Conservation (phyloP, 345 rosid genomes). For the Eucalyptus lansdowneana region DNA sequence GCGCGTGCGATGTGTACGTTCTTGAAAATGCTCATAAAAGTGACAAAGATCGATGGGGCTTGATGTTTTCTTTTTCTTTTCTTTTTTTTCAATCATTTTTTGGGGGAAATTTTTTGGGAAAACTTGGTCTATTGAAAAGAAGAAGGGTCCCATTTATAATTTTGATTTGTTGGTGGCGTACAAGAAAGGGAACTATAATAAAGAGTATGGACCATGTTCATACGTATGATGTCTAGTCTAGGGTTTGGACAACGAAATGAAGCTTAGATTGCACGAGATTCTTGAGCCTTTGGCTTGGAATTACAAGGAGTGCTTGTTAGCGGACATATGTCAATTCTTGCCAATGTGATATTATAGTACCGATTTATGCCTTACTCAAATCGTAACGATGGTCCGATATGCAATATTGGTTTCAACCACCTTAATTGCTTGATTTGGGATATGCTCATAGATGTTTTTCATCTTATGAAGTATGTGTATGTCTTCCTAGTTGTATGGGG, state of each 20-base stretch:
- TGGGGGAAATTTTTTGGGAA: background rate
- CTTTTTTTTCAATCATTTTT: background rate
- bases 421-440: background rate
- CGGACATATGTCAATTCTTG: background rate
- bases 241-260: background rate
- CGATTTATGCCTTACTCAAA: background rate
- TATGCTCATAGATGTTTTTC: background rate
- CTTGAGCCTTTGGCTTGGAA: background rate
- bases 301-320: background rate
- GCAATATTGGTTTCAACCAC: background rate
- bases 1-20: background rate
- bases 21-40: background rate
- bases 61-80: background rate
- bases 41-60: background rate
- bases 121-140: background rate
- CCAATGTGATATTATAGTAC: background rate
- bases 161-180: background rate
- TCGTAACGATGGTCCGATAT: background rate
- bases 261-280: background rate
- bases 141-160: background rate
- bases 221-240: background rate
- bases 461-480: background rate
- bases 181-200: background rate
- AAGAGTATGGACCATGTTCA: background rate
- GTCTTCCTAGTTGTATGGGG: background rate